Base-by-base conservation (phyloP, 2,329 filamentous ascomycete genomes). In the Daldinia sp. region DNA sequence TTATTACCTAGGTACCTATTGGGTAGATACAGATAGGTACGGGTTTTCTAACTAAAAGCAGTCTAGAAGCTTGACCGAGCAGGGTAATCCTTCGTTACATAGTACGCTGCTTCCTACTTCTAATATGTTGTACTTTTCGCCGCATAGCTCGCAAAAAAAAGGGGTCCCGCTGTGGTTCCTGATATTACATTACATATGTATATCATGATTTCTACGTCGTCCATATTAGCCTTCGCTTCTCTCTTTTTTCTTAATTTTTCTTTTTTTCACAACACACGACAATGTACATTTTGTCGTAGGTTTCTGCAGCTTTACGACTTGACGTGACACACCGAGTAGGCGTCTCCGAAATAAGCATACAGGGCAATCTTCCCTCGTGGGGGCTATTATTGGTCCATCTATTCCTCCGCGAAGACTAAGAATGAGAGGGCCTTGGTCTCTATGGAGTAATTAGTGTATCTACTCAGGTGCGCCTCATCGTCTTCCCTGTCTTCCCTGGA, bases 11-110 rank as follows among this genome's bases (percentile, higher is more conserved):
- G n/a, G n/a, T n/a, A n/a, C 45, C 27, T 63, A 48, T 62, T 54
- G 43, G 45, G 51, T 62, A 58, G 50, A 50, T 52, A 54, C 39
- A 30, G 53, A 41, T 32, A 39, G n/a, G 29, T 17, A n/a, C 43
- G 35, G 21, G 37, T 30, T 35, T 43, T 45, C 29, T 23, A 29
- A 39, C 19, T 58, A 45, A 43, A 51, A 50, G 32, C 29, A 45
- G 32, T 19, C 25, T 54, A 43, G 23, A 54, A 45, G 34, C 34
- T 50, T 48, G 54, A 62, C 62, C 62, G 62, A 64, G 50, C 62
- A 61, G 45, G 58, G 49, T 32, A 61, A 55, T 61, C 49, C 58
- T 34, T 64, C 47, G 15, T 59, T 34, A 34, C 47, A 35, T 50
- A 19, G 13, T 27, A 19, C 10, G 15, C 43, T 48, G 5, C 27